Percentiles rank a stretch among this genome's conserved stretches.
Evolutionary conservation across 164 flowering plant species (phyloP).

Genomic region (Stephania yunnanensis): DNA sequence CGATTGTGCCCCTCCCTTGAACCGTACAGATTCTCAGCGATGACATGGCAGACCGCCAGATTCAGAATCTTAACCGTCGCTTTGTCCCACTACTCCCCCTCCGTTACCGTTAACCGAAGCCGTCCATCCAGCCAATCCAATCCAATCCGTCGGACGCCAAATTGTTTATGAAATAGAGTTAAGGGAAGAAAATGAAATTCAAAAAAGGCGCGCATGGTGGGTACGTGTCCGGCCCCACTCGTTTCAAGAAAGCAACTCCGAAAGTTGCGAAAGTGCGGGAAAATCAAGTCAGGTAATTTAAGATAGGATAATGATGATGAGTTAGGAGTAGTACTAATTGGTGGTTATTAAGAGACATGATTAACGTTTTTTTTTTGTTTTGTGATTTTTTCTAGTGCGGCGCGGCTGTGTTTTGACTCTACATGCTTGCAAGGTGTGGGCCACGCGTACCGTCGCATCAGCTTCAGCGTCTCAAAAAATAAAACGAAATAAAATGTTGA

Average conservation of each 20-base stretch:
- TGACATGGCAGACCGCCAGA: neutral
- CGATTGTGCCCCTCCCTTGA: neutral
- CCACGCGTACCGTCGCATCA: too few relatives aligned
- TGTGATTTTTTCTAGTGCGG: too few relatives aligned
- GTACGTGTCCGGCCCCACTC: neutral
- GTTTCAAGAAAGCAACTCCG: neutral
- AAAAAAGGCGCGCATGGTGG: neutral
- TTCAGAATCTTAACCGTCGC: neutral
- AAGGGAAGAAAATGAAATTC: neutral
- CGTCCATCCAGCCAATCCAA: neutral
- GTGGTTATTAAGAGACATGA: too few relatives aligned
- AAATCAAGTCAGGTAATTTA: neutral
- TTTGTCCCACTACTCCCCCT: neutral
- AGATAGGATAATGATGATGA: too few relatives aligned
- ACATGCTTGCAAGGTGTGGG: too few relatives aligned
- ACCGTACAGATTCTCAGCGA: neutral
- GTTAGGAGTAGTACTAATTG: too few relatives aligned
- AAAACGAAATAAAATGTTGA: too few relatives aligned
- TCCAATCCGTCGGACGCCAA: neutral
- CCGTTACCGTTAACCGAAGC: neutral
- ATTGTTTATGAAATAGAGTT: neutral
- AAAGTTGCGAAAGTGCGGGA: constrained; percentile 1
- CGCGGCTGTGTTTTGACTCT: too few relatives aligned
- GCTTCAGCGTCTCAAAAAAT: too few relatives aligned
- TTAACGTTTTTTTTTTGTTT: too few relatives aligned